phyloP scores from a whole-genome alignment of 2,329 filamentous ascomycete genomes.

The Capronia coronata region DNA sequence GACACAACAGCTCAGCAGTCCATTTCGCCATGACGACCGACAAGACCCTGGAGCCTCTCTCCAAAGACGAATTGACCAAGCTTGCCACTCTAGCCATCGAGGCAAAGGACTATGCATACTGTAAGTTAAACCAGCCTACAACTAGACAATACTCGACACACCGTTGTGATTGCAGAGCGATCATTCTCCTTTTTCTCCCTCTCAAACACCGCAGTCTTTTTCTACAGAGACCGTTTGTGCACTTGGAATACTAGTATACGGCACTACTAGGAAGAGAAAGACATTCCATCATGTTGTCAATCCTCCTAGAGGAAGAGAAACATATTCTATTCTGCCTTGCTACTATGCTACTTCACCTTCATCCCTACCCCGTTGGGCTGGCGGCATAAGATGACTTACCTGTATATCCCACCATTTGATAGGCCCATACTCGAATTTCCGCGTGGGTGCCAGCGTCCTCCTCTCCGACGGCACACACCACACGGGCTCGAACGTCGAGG shows the following conservation, averaged over 20 bases:
- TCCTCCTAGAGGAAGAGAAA: too few species aligned
- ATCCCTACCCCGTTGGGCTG: not conserved
- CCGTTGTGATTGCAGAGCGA: not conserved
- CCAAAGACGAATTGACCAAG: constrained; percentile 20
- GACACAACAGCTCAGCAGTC: too few species aligned
- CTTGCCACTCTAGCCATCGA: constrained; percentile 50
- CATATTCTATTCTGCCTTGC: too few species aligned
- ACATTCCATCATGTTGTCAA: too few species aligned
- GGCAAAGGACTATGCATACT: constrained; percentile 76
- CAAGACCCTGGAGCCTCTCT: constrained; percentile 7
- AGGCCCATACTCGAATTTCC: constrained; percentile 85
- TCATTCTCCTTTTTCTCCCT: not conserved
- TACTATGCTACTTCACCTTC: too few species aligned
- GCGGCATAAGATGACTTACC: not conserved
- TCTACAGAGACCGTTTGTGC: too few species aligned
- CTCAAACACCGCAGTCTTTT: too few species aligned
- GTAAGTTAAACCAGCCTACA: constrained; percentile 41
- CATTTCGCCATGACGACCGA: constrained; percentile 2
- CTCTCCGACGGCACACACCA: constrained; percentile 52
- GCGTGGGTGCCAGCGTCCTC: constrained; percentile 77
- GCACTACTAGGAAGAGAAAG: too few species aligned
- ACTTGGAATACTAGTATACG: too few species aligned
- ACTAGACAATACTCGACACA: not conserved
- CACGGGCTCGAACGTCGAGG: constrained; percentile 84
- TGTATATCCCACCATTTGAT: too few species aligned